phyloP scores from a whole-genome alignment of 2,329 filamentous ascomycete species.

The Reticulascus tulasneorum region DNA sequence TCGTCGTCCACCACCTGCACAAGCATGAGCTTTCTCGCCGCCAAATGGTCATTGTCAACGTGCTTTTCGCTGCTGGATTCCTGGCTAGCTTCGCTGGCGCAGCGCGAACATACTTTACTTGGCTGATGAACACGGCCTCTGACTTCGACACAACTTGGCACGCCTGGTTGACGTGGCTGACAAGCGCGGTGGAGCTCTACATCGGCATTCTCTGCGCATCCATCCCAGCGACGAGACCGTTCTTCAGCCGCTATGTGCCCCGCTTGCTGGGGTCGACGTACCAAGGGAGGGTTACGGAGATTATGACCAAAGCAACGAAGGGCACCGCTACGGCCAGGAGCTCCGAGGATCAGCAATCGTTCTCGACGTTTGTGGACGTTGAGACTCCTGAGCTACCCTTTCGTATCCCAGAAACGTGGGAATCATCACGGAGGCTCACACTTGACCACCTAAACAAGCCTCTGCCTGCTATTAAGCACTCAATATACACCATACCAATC shows the following conservation, averaged over 20 bases:
- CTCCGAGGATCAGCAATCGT: too few relatives aligned
- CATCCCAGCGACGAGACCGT: constrained; percentile 39
- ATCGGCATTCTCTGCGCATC: constrained; percentile 43
- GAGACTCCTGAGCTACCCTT: too few relatives aligned
- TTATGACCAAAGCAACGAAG: constrained; percentile 6
- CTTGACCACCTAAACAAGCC: constrained; percentile 23
- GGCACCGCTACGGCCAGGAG: too few relatives aligned
- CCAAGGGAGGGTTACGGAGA: too few relatives aligned
- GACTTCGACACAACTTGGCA: constrained; percentile 32
- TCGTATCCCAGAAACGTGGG: too few relatives aligned
- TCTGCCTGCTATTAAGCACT: constrained; percentile 18
- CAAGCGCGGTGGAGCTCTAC: constrained; percentile 34
- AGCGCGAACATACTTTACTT: constrained; percentile 32
- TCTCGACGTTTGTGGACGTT: too few relatives aligned
- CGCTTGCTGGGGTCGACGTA: constrained; percentile 17
- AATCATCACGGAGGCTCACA: constrained; percentile 4
- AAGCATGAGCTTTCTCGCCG: constrained; percentile 38
- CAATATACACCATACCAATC: constrained; percentile 13
- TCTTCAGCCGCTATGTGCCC: constrained; percentile 35
- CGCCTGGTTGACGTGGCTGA: constrained; percentile 29
- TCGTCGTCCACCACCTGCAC: constrained; percentile 29
- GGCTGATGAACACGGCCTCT: constrained; percentile 18
- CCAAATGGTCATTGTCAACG: constrained; percentile 40
- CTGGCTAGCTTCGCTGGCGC: constrained; percentile 37
- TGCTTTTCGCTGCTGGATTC: constrained; percentile 48